Evolutionary conservation across 2,329 filamentous ascomycete genomes (phyloP).

Genomic region (Colletotrichum higginsianum): DNA sequence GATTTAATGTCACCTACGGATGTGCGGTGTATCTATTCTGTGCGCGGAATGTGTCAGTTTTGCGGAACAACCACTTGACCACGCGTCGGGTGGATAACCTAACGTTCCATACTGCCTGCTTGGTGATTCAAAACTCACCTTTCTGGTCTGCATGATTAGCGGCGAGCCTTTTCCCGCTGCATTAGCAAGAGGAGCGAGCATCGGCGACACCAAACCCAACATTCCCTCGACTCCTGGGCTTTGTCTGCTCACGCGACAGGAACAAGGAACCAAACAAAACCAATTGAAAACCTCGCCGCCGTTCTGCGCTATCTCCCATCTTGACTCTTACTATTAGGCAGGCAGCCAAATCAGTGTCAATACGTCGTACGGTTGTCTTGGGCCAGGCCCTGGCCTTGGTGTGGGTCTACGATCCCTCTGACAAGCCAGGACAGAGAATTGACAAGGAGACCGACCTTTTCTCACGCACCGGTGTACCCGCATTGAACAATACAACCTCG

Average conservation of each 20-base stretch:
- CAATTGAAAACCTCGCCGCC: not conserved
- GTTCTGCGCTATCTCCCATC: not conserved
- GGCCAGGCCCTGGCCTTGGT: not conserved
- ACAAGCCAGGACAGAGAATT: not conserved
- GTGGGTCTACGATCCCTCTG: slow-evolving; percentile 5
- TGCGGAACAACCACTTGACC: not conserved
- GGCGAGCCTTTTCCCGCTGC: not conserved
- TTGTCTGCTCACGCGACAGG: not conserved
- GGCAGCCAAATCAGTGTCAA: not conserved
- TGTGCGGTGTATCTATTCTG: not conserved
- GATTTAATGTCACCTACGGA: not conserved
- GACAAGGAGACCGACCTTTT: not conserved
- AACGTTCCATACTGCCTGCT: not conserved
- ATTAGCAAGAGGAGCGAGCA: not conserved
- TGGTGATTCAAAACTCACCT: not conserved
- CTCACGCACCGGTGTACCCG: not conserved
- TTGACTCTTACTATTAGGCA: too few relatives aligned
- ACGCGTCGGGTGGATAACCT: not conserved
- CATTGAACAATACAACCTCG: too few relatives aligned
- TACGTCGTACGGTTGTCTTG: not conserved
- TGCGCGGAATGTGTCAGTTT: not conserved
- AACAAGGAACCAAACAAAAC: not conserved
- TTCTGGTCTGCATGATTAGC: not conserved
- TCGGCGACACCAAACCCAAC: not conserved
- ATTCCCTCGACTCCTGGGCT: not conserved